Base-by-base conservation (phyloP, 106 monocot species). In the Acorus gramineus region DNA sequence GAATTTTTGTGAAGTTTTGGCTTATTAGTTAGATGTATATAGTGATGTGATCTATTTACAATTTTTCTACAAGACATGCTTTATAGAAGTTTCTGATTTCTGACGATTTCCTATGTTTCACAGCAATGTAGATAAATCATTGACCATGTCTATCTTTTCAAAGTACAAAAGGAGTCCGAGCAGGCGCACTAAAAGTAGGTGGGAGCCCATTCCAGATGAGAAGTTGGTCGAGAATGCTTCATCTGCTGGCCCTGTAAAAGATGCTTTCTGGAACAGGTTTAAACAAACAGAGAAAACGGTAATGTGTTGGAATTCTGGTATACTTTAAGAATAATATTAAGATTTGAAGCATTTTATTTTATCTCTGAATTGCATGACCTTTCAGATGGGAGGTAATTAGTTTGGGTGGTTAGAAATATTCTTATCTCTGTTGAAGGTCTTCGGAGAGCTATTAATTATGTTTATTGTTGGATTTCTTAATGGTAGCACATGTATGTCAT, bases 141-240 rank as follows among this genome's bases (percentile, higher is more conserved):
- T 57, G 64, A 49, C 70, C 14, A 55, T 62, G 50, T 74, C 68
- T n/a, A 53, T 69, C 48, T 62, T 84, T 66, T 10, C 76, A 13
- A 84, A 74, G 46, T 63, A 56, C 69, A 86, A 56, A 64, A 69
- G 71, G 48, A 86, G 77, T 56, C 80, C 85, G 59, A 72, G 55
- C 50, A 84, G 74, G 47, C 90, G 95, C 10, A 57, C 14, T 47
- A 96, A 96, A 85, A 96, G 95, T 80, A 69, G 95, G 11, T 96
- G 95, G 95, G 95, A 96, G 65, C 90, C 95, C 53, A 52, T 87
- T 69, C 69, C 72, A 10, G 95, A 93, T 46, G 89, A 96, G 52
- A 80, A 74, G 45, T 47, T 77, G 53, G 68, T 50, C 14, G 76
- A 80, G 61, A 82, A 76, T 57, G 11, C 56, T 8, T 60, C 74